Conservation (phyloP, 2,329 filamentous ascomycete genomes). For the Stemphylium lycopersici region DNA sequence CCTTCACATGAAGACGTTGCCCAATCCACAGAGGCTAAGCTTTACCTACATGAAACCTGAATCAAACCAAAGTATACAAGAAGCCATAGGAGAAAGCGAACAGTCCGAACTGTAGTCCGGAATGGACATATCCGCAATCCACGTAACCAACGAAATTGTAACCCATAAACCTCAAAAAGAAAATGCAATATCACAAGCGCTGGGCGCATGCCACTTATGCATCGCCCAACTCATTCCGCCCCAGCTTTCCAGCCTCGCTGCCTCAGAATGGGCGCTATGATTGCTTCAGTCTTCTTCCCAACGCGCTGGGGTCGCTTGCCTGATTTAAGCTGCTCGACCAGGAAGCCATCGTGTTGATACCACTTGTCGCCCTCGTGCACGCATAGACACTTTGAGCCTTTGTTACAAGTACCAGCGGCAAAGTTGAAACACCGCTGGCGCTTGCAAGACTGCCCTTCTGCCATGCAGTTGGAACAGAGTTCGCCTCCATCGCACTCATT, state of each 20-base stretch:
- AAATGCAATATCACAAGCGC: no score
- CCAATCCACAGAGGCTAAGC: no score
- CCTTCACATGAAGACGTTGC: no score
- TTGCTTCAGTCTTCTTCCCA: not conserved
- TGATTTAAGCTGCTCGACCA: not conserved
- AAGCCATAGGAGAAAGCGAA: no score
- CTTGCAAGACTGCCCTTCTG: not conserved
- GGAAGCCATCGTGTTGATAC: not conserved
- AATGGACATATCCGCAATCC: no score
- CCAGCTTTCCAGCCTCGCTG: not conserved
- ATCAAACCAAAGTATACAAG: no score
- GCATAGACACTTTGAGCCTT: not conserved
- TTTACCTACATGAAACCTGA: no score
- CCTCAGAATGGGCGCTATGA: not conserved
- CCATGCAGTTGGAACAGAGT: not conserved
- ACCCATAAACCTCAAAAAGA: no score
- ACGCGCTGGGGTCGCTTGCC: not conserved
- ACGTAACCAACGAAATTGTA: no score
- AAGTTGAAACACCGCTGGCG: constrained; percentile 2
- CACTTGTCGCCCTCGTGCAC: not conserved
- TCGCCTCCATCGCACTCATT: not conserved
- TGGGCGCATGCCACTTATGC: no score
- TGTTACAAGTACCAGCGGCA: not conserved
- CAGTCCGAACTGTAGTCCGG: no score
- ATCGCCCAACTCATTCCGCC: no score